These are phyloP conservation scores for Pseudozyma flocculosa DNA, from an alignment of 1,284 basidiomycete genomes.

Conservation along the genomic window DNA sequence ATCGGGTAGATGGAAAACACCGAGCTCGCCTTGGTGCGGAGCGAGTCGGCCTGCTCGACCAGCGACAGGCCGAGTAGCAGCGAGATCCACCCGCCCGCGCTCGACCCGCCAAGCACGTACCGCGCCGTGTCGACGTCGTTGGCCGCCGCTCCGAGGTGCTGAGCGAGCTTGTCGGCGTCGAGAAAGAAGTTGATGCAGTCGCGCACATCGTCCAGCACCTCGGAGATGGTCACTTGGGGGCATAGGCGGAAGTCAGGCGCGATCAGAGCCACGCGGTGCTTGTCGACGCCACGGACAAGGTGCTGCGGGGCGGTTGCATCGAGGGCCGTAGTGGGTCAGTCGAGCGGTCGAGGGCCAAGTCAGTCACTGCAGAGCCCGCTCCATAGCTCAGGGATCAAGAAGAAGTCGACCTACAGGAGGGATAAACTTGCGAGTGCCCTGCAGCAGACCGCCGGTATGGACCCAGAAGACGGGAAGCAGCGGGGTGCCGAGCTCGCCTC, in stretches of 20 bases:
- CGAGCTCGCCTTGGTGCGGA: conserved; percentile 17
- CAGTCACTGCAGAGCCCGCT: too few species aligned
- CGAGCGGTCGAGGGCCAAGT: too few species aligned
- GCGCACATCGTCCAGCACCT: conserved; percentile 34
- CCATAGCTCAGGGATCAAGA: too few species aligned
- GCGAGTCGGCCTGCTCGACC: conserved; percentile 11
- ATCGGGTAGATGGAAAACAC: conserved; percentile 42
- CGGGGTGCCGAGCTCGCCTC: conserved; percentile 1
- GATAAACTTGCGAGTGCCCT: conserved; percentile 40
- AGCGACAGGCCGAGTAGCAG: conserved; percentile 34
- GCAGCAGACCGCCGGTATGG: conserved; percentile 40
- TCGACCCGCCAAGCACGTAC: conserved; percentile 36
- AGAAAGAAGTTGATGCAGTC: conserved; percentile 33
- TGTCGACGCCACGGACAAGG: conserved; percentile 27
- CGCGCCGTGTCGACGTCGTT: conserved; percentile 6
- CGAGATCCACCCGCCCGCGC: conserved; percentile 41
- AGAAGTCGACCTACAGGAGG: conserved; percentile 11
- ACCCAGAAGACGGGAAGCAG: conserved; percentile 38
- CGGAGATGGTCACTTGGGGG: conserved; percentile 31
- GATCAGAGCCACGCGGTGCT: conserved; percentile 25
- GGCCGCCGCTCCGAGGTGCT: conserved; percentile 9
- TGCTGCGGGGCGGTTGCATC: too few species aligned
- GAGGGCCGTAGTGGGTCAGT: too few species aligned
- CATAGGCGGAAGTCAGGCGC: conserved; percentile 44
- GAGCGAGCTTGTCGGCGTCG: conserved; percentile 8